Evolutionary conservation across 805 yeast genomes (phyloP), one percentile per base, ranked within the genome.

Genomic region (Ogataea paraovalis): DNA sequence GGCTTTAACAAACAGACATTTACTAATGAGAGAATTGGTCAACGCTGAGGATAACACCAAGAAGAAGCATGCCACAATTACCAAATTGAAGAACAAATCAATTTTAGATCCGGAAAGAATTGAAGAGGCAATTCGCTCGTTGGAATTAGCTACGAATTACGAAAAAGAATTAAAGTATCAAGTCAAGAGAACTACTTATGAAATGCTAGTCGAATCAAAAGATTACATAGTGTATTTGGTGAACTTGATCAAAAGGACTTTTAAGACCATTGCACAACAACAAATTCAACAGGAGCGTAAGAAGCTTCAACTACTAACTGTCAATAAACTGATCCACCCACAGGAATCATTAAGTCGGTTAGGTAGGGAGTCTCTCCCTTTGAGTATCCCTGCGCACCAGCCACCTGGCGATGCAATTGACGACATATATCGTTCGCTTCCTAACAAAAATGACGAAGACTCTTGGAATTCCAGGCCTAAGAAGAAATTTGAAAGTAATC

Each of bases 1-100:
- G 67, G 85, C 96, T 0, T 71, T 94, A 46, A 94, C 99, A 0
- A 91, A 92, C 67, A 75, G 99, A 49, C 96, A 94, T 64, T 72
- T 94, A 48, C 68, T 92, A 34, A 94, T 94, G 96, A 77, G 97
- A 45, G 99, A 94, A 55, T 71, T 89, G 44, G 59, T 79, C 28
- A 85, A 80, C 60, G 91, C 97, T 2, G 96, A 91, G 64, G 79
- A 82, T 7, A 79, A 74, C 47, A 81, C 96, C 1, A 80, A 78
- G 55, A 68, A 78, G 27, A 85, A 80, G 58, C 96, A 87, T 58
- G 78, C 80, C 42, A 74, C 79, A 4, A 95, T 96, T 1, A 74
- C 79, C 8, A 82, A 83, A 58, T 74, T 89, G 47, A 86, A 87
- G 56, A 80, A 80, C 46, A 82, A 78, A 57, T 72, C 89, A 32